A percentile compares a stretch with the other conserved stretches of the same genome.
These are phyloP conservation scores for Parathielavia appendiculata DNA, from an alignment of 495 filamentous ascomycete genomes.

Conservation along the genomic window DNA sequence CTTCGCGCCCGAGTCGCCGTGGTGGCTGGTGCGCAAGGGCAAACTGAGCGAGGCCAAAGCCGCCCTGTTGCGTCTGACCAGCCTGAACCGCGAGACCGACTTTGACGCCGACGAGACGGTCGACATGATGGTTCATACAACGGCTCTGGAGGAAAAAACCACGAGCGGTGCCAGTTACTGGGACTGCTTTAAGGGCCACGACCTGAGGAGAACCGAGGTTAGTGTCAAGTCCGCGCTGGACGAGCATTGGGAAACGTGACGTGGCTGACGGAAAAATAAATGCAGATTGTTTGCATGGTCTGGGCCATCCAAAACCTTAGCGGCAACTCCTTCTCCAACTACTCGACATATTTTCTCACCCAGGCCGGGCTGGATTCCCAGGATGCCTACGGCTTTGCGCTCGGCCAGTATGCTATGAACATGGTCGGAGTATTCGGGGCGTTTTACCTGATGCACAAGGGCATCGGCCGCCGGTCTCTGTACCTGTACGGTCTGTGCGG, in stretches of 20 bases:
- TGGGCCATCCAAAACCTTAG: slow-evolving; percentile 81
- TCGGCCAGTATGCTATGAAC: slow-evolving; percentile 73
- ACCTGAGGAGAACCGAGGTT: slow-evolving; percentile 64
- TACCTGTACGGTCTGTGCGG: slow-evolving; percentile 64
- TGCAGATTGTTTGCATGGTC: slow-evolving; percentile 62
- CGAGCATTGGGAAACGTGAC: no score
- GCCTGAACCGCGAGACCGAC: slow-evolving; percentile 48
- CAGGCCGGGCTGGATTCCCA: slow-evolving; percentile 59
- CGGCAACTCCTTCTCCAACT: slow-evolving; percentile 75
- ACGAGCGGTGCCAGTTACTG: slow-evolving; percentile 62
- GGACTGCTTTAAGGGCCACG: slow-evolving; percentile 71
- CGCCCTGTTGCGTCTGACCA: slow-evolving; percentile 62
- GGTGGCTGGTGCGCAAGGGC: slow-evolving; percentile 76
- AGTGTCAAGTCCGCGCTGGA: background rate
- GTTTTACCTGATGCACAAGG: slow-evolving; percentile 66
- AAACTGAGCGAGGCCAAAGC: slow-evolving; percentile 62
- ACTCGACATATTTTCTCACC: slow-evolving; percentile 71
- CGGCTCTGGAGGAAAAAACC: slow-evolving; percentile 66
- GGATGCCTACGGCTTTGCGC: slow-evolving; percentile 62
- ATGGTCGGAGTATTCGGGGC: slow-evolving; percentile 38
- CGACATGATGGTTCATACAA: slow-evolving; percentile 81
- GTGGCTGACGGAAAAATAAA: slow-evolving; percentile 6
- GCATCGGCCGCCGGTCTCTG: slow-evolving; percentile 64
- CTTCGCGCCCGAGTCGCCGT: slow-evolving; percentile 72
- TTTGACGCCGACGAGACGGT: slow-evolving; percentile 73